Evolutionary conservation across 768 basidiomycete genomes (phyloP), one percentile per base, ranked within the genome.

Genomic region (Suillus bovinus): DNA sequence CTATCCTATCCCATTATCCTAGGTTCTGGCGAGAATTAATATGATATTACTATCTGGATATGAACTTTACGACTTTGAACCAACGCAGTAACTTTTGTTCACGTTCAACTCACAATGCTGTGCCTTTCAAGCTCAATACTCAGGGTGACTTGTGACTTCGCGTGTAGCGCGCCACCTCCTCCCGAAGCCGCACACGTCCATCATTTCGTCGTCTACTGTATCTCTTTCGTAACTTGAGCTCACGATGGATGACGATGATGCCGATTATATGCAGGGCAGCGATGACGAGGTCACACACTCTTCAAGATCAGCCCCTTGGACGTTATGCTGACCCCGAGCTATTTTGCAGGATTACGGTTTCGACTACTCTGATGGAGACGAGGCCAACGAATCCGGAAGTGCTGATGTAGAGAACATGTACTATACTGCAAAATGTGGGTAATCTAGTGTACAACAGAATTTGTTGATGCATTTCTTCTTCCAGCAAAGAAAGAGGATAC

Each of bases 321-420:
- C 27, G 20, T 42, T 65, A 33, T 39, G 55, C 38, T 56, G 38
- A 56, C 24, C 39, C 50, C 33, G 44, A 39, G 20, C 27, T 27
- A 13, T 29, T 39, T 39, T 41, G 61, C 71, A 95, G 93, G 94
- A 94, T 70, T 97, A 97, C 76, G 94, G 86, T 67, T 98, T 99
- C 74, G 93, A 95, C 76, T 99, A 98, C 77, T 96, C 95, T 47
- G 96, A 94, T 75, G 89, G 85, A 57, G 93, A 91, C 39, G 91
- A 91, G 33, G 91, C 84, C 33, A 86, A 93, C 61, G 91, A 91
- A 68, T 82, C 86, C 1, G 90, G 84, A 55, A 91, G 86, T 59
- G 91, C 87, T 29, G 96, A 97, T 76, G 87, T 97, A 50, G 97
- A 99, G 79, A 99, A 99, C 72, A 87, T 95, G 85, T 99, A 99